phyloP scores from a whole-genome alignment of 108 stramenopile species.

The Cyclotella cryptica region DNA sequence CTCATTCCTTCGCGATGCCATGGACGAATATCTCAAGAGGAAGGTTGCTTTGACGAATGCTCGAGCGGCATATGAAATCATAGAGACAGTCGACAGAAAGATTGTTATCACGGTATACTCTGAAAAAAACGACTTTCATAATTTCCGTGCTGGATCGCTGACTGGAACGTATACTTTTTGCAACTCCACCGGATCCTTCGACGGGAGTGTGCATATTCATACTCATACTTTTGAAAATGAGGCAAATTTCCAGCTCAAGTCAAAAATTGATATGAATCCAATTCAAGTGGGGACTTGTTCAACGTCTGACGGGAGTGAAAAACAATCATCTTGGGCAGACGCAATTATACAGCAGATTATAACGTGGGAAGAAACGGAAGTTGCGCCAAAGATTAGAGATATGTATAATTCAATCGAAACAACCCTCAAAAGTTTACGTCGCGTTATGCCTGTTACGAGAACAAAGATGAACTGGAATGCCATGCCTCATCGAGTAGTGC shows the following conservation, averaged over 20 bases:
- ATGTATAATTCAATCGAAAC: slow-evolving; percentile 60
- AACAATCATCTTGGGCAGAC: slow-evolving; percentile 41
- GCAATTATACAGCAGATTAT: slow-evolving; percentile 59
- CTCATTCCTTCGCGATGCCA: slow-evolving; percentile 18
- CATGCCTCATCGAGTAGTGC: slow-evolving; percentile 65
- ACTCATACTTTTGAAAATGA: slow-evolving; percentile 65
- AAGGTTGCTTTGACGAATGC: slow-evolving; percentile 36
- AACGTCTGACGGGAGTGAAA: slow-evolving; percentile 47
- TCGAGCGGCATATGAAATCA: slow-evolving; percentile 33
- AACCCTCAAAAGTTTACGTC: slow-evolving; percentile 67
- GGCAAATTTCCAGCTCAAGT: slow-evolving; percentile 64
- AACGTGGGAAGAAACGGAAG: slow-evolving; percentile 52
- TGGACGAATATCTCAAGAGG: slow-evolving; percentile 24
- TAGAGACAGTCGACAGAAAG: slow-evolving; percentile 4
- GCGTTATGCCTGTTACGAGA: slow-evolving; percentile 84
- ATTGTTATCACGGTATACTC: slow-evolving; percentile 52
- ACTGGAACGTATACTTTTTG: slow-evolving; percentile 51
- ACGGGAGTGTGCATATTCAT: slow-evolving; percentile 48
- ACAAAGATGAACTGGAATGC: slow-evolving; percentile 92
- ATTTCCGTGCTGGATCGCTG: slow-evolving; percentile 62
- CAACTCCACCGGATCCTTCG: slow-evolving; percentile 16
- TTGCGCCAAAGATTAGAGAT: slow-evolving; percentile 50
- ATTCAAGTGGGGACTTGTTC: slow-evolving; percentile 39
- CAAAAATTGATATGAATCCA: slow-evolving; percentile 37
- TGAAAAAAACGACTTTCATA: slow-evolving; percentile 60